A percentile compares a stretch with the other conserved stretches of the same genome.
phyloP scores from a whole-genome alignment of 164 flowering plant species.

The Aristolochia californica region DNA sequence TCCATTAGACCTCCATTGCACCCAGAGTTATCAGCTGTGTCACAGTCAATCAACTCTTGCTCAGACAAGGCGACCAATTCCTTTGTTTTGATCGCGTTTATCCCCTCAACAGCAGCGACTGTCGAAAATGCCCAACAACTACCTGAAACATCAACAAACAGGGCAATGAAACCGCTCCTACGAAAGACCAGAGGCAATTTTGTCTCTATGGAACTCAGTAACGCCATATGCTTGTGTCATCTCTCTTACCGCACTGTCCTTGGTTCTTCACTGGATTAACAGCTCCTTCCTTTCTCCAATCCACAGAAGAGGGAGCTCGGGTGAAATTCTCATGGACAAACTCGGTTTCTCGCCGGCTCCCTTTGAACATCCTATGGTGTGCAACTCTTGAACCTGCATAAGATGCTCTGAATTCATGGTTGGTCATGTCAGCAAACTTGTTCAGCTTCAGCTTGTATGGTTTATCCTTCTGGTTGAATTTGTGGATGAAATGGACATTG shows the following conservation, averaged over 20 bases:
- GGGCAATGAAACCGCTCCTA: neutral
- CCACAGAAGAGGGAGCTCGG: conserved; percentile 39
- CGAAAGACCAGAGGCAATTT: neutral
- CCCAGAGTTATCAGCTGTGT: conserved; percentile 51
- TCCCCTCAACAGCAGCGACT: conserved; percentile 74
- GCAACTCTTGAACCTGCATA: conserved; percentile 44
- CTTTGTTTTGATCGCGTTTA: conserved; percentile 61
- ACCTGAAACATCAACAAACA: conserved; percentile 27
- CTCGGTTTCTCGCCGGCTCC: conserved; percentile 16
- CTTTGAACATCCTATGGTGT: conserved; percentile 50
- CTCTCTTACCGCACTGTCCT: conserved; percentile 61
- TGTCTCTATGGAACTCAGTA: neutral
- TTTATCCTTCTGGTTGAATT: conserved; percentile 35
- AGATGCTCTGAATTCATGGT: conserved; percentile 40
- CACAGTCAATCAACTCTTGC: conserved; percentile 84
- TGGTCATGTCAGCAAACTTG: conserved; percentile 64
- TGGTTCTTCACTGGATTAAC: conserved; percentile 62
- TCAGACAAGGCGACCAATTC: conserved; percentile 63
- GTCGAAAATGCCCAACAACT: conserved; percentile 98
- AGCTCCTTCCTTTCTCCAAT: conserved; percentile 73
- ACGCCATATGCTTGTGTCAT: neutral
- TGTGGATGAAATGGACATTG: conserved; percentile 37
- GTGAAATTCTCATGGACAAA: conserved; percentile 46
- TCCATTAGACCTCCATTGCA: conserved; percentile 90
- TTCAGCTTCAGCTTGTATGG: conserved; percentile 54